Conservation (phyloP, 2,329 filamentous ascomycete genomes). For the Neopestalotiopsis sp. region DNA sequence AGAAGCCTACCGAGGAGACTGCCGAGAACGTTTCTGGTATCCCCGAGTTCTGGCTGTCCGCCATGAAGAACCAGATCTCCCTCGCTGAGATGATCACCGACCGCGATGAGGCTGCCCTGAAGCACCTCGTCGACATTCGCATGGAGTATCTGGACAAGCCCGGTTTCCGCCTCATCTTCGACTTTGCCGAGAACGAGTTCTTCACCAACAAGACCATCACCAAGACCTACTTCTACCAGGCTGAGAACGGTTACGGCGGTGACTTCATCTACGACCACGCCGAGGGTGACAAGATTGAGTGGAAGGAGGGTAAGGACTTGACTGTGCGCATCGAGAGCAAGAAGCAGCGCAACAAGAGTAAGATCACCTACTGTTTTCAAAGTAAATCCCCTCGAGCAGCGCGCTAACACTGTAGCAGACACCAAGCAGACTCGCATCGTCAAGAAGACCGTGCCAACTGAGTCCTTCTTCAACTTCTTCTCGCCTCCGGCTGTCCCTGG, state of each 20-base stretch:
- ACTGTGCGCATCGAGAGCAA: conserved; percentile 97
- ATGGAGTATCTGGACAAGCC: conserved; percentile 99
- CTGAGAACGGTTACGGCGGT: conserved; percentile 96
- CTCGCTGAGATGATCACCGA: conserved; percentile 99
- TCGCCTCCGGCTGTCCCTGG: conserved; percentile 87
- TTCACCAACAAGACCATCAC: conserved; percentile 97
- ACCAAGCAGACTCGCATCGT: conserved; percentile 99
- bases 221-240: conserved; percentile 99
- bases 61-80: conserved; percentile 99
- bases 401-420: conserved; percentile 59
- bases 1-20: conserved; percentile 59
- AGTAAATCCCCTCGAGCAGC: not conserved
- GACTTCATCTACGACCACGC: conserved; percentile 99
- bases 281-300: conserved; percentile 97
- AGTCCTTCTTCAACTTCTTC: conserved; percentile 99
- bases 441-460: conserved; percentile 98
- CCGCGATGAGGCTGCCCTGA: conserved; percentile 91
- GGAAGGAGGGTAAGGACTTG: conserved; percentile 91
- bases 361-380: conserved; percentile 32
- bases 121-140: conserved; percentile 87
- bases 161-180: conserved; percentile 97
- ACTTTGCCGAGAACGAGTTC: conserved; percentile 93
- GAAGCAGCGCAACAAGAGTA: conserved; percentile 99
- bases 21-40: conserved; percentile 74
- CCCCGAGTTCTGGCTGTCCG: conserved; percentile 98